A percentile compares a stretch with the other conserved stretches of the same genome.
These are phyloP conservation scores for Ogataea degrootiae DNA, from an alignment of 805 yeast species.

Conservation along the genomic window DNA sequence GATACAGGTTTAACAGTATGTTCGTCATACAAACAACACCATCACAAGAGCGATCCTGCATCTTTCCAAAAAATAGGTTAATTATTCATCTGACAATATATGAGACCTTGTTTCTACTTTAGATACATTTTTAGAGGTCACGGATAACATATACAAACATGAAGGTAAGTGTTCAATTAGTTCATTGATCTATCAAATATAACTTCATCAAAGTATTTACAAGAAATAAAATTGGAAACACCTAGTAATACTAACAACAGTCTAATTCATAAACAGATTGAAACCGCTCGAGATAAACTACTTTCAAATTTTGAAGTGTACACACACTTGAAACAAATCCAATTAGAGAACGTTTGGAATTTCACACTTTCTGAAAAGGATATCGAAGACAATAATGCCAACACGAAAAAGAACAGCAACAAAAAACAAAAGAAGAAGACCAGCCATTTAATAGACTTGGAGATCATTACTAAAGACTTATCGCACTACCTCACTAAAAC, in stretches of 20 bases:
- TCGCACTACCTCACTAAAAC: slow-evolving; percentile 36
- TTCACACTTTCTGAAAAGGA: slow-evolving; percentile 25
- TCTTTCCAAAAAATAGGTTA: too few species aligned
- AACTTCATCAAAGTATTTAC: neutral
- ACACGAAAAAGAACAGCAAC: slow-evolving; percentile 9
- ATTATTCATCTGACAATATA: too few species aligned
- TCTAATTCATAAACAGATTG: slow-evolving; percentile 29
- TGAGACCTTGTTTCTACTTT: too few species aligned
- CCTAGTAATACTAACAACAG: neutral
- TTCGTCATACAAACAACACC: too few species aligned
- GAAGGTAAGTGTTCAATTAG: neutral
- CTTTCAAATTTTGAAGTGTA: slow-evolving; percentile 64
- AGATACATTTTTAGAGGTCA: too few species aligned
- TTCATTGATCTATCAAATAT: neutral
- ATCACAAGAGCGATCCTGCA: too few species aligned
- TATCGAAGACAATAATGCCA: slow-evolving; percentile 6
- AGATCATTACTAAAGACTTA: slow-evolving; percentile 44
- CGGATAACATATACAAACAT: neutral
- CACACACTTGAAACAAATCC: slow-evolving; percentile 46
- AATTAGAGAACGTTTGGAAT: slow-evolving; percentile 43
- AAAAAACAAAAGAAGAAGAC: slow-evolving; percentile 25
- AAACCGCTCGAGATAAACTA: slow-evolving; percentile 49
- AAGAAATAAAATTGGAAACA: too few species aligned
- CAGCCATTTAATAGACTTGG: slow-evolving; percentile 40
- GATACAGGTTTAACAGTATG: too few species aligned